Conservation (phyloP, 73 alveolate genomes). For the Paramecium biaurelia region DNA sequence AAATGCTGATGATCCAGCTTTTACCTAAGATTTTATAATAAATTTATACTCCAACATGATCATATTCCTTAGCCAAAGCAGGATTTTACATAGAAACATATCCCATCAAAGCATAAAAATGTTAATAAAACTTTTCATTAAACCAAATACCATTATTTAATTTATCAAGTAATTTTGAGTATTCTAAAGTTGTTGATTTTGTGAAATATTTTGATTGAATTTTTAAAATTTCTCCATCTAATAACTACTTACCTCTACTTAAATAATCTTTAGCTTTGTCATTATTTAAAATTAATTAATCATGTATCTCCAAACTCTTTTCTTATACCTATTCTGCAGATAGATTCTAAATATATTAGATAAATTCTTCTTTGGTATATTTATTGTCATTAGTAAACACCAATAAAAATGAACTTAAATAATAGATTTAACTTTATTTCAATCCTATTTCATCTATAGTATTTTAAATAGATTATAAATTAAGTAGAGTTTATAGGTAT, state of each 20-base stretch:
- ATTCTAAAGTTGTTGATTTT: slow-evolving; percentile 14
- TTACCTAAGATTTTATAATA: background rate
- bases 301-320: background rate
- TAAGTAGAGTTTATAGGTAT: background rate
- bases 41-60: slow-evolving; percentile 4
- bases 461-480: background rate
- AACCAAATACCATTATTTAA: background rate
- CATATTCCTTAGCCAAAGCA: background rate
- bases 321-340: background rate
- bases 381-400: background rate
- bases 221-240: background rate
- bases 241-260: background rate
- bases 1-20: slow-evolving; percentile 4
- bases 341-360: background rate
- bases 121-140: background rate
- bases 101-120: slow-evolving; percentile 6
- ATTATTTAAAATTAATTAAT: background rate
- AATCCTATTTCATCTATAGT: background rate
- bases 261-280: background rate
- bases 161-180: background rate
- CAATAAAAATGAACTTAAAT: background rate
- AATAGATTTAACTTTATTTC: background rate
- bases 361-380: background rate
- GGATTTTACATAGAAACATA: background rate
- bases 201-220: background rate